Conservation (phyloP, 2,329 filamentous ascomycete genomes). For the Metarhizium anisopliae region DNA sequence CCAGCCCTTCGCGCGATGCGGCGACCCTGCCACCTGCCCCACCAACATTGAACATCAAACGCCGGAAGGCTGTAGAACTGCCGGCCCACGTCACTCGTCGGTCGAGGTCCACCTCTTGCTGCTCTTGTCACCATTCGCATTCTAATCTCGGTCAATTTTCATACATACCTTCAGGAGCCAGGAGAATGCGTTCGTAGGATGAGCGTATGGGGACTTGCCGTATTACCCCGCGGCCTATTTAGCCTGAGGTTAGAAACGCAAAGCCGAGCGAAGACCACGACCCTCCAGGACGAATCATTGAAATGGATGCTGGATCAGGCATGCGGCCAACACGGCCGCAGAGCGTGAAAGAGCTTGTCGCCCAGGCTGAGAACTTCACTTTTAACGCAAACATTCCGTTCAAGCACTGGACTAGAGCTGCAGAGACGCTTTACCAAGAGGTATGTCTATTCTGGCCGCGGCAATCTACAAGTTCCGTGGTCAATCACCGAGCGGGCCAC, state of each 20-base stretch:
- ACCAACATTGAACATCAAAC: not conserved
- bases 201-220: not conserved
- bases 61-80: not conserved
- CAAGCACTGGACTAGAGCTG: conserved; percentile 73
- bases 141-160: not conserved
- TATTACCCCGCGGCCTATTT: not conserved
- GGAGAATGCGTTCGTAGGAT: not conserved
- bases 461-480: not conserved
- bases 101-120: not conserved
- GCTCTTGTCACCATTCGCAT: not conserved
- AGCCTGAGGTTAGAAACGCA: not conserved
- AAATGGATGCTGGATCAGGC: conserved; percentile 19
- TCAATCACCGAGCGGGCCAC: not conserved
- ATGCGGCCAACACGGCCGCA: conserved; percentile 41
- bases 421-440: conserved; percentile 71
- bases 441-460: conserved; percentile 35
- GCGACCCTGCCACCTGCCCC: conserved; percentile 1
- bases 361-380: conserved; percentile 68
- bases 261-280: not conserved
- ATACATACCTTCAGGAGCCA: not conserved
- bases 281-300: not conserved
- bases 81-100: conserved; percentile 1
- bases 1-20: not conserved
- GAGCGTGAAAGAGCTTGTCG: conserved; percentile 68
- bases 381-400: conserved; percentile 72